Base-by-base conservation (phyloP, 306 rosid genomes). In the Trifolium repens region DNA sequence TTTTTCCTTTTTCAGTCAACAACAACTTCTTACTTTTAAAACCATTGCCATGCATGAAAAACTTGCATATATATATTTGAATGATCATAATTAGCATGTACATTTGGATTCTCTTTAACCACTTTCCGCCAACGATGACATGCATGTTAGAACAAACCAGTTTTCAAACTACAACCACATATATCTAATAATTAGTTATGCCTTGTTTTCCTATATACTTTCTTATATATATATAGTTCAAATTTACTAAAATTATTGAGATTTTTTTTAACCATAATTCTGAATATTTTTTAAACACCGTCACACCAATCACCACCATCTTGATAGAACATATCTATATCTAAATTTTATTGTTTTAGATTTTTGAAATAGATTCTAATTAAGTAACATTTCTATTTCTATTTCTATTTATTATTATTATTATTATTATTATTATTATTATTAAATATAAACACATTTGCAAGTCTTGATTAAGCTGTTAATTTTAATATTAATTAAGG, bases 71-170 rank as follows among this genome's bases (percentile, higher is more conserved):
- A 57, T 35, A 44, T 49, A 57, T 49, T 83, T 59, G 65, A 59
- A 59, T 59, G 69, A 40, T 89, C 76, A 83, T 79, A 37, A 37
- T 44, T 66, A 77, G 13, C 40, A 85, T 74, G 13, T 49, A 83
- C 69, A 69, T 78, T 72, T 60, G 69, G 81, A 79, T 87, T 53
- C 15, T 49, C 44, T 5, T 30, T 49, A 5, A 50, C 10, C 63
- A 40, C 89, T 84, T 87, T 89, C 94, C 87, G 90, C 67, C 77
- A 84, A 75, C 62, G 79, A 85, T 61, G 89, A 89, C 84, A 82
- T 67, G 85, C 85, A 82, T 67, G 85, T 89, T 52, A 52, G 49
- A 42, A 52, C 1, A 78, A 70, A 68, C 53, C 27, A 22, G 19
- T 52, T 80, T 84, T 76, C 83, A 52, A 77, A 83, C 84, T 16